A percentile compares a stretch with the other conserved stretches of the same genome.
phyloP scores from a whole-genome alignment of 73 alveolate species.

The Tetrahymena elliotti region DNA sequence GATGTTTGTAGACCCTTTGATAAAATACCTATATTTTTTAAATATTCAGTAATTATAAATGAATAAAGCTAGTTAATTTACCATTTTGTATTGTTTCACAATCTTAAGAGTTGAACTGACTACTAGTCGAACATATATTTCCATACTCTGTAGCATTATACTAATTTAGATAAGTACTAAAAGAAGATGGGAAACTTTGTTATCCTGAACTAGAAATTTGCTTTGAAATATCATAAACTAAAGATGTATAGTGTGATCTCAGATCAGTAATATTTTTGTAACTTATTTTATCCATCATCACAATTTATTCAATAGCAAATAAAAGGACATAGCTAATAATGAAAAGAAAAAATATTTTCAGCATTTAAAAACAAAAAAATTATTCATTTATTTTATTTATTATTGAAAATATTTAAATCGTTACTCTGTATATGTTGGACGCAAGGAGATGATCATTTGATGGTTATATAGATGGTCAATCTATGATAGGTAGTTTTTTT shows the following conservation, averaged over 20 bases:
- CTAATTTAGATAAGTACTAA: background rate
- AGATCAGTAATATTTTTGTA: background rate
- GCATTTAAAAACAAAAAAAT: no score
- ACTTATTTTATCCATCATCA: background rate
- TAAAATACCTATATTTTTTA: background rate
- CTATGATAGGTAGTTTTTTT: background rate
- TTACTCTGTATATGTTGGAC: background rate
- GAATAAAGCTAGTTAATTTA: background rate
- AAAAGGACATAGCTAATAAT: background rate
- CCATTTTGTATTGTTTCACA: background rate
- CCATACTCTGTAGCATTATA: background rate
- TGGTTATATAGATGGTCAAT: background rate
- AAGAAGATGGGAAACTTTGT: background rate
- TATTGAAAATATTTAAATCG: background rate
- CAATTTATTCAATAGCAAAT: background rate
- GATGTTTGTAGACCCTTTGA: background rate
- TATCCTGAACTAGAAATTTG: background rate
- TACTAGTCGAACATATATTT: background rate
- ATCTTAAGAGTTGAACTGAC: background rate
- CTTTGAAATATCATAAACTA: background rate
- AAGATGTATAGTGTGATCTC: background rate
- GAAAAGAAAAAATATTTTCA: no score
- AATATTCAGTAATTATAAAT: background rate
- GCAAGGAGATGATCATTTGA: background rate
- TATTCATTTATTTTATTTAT: background rate